Conservation (phyloP, 2,329 filamentous ascomycete species). For the Dothistroma septosporum region DNA sequence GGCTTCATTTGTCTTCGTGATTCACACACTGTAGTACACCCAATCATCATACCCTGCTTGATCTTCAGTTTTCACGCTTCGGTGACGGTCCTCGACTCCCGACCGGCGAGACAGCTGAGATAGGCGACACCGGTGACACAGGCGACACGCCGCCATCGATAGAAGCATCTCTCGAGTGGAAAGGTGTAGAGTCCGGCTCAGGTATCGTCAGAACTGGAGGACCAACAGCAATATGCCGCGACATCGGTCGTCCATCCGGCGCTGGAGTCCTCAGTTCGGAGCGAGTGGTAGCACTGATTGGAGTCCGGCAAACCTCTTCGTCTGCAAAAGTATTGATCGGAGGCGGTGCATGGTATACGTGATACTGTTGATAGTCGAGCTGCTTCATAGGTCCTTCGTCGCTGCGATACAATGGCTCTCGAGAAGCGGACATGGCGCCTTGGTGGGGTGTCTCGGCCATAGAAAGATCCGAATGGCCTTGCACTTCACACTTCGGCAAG, state of each 20-base stretch:
- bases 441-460: conserved; percentile 17
- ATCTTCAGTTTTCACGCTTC: neutral
- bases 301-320: conserved; percentile 8
- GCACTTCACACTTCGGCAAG: conserved; percentile 12
- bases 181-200: conserved; percentile 1
- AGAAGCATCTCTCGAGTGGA: conserved; percentile 13
- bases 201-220: conserved; percentile 12
- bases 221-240: conserved; percentile 1
- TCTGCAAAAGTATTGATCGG: neutral
- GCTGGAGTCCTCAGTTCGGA: neutral
- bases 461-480: conserved; percentile 17
- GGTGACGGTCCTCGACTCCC: conserved; percentile 10
- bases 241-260: neutral
- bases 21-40: neutral
- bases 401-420: conserved; percentile 1
- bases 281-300: conserved; percentile 8
- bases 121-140: conserved; percentile 14
- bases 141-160: conserved; percentile 13
- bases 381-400: conserved; percentile 2
- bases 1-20: neutral
- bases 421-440: neutral
- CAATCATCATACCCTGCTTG: neutral
- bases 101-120: conserved; percentile 13
- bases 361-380: conserved; percentile 2
- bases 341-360: conserved; percentile 5